Percentiles rank a stretch among this genome's conserved stretches.
Conservation (phyloP, 148 eudicot species). For the Bassia scoparia region DNA sequence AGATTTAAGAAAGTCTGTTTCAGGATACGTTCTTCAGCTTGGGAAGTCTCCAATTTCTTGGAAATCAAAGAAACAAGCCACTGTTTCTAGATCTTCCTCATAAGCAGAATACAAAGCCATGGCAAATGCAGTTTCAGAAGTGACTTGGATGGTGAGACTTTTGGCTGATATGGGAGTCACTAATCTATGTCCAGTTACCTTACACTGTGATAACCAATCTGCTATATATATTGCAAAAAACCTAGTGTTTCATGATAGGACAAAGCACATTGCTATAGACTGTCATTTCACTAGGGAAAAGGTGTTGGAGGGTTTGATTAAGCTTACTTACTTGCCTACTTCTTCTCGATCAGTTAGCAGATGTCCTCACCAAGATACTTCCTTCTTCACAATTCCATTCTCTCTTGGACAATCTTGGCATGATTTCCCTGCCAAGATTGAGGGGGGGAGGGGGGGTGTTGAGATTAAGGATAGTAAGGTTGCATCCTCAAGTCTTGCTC, state of each 20-base stretch:
- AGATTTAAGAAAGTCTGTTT: neutral
- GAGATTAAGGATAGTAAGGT: too few relatives aligned
- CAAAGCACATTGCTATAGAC: conserved; percentile 1
- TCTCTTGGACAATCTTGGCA: conserved; percentile 10
- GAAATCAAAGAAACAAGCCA: too few relatives aligned
- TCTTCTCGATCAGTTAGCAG: conserved; percentile 1
- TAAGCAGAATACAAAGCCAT: too few relatives aligned
- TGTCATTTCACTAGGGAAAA: neutral
- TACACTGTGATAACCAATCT: too few relatives aligned
- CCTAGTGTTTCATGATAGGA: neutral
- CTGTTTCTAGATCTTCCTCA: too few relatives aligned
- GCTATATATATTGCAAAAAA: too few relatives aligned
- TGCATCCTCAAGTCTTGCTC: too few relatives aligned
- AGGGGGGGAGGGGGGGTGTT: conserved; percentile 26
- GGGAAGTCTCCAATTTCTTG: neutral
- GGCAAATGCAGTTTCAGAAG: too few relatives aligned
- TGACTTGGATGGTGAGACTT: too few relatives aligned
- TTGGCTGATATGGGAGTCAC: too few relatives aligned
- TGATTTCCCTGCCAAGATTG: conserved; percentile 31
- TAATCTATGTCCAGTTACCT: too few relatives aligned
- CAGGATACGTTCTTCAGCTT: neutral
- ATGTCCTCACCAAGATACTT: conserved; percentile 2
- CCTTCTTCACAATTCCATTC: neutral
- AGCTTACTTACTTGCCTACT: neutral
- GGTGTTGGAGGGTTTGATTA: neutral